Evolutionary conservation across 805 yeast genomes (phyloP).

Genomic region (Teunomyces kruisii): DNA sequence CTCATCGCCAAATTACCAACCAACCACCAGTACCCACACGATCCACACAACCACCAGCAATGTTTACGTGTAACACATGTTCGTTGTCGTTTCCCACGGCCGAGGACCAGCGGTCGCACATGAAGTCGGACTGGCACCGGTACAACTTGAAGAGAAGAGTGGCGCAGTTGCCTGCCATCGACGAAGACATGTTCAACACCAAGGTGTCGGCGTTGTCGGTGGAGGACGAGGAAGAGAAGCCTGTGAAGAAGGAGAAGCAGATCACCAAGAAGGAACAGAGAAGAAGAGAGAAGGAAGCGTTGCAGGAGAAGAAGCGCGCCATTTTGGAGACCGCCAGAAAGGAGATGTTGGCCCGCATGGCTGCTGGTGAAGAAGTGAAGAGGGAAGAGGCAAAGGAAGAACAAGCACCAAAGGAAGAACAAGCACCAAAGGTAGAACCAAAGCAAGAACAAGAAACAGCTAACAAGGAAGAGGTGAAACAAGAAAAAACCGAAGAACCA

Average conservation of each 20-base stretch:
- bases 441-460: slow-evolving; percentile 12
- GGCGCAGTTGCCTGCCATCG: slow-evolving; percentile 31
- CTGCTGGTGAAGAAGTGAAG: too few relatives aligned
- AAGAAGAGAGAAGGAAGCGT: slow-evolving; percentile 49
- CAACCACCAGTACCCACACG: background rate
- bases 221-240: slow-evolving; percentile 14
- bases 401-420: slow-evolving; percentile 12
- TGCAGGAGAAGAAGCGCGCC: slow-evolving; percentile 48
- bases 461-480: slow-evolving; percentile 3
- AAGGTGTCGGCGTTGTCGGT: slow-evolving; percentile 20
- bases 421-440: too few relatives aligned
- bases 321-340: slow-evolving; percentile 48
- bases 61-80: slow-evolving; percentile 42
- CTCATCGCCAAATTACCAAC: background rate
- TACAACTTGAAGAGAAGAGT: slow-evolving; percentile 45
- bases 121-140: slow-evolving; percentile 48
- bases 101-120: slow-evolving; percentile 40
- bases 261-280: slow-evolving; percentile 52
- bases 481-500: slow-evolving; percentile 1
- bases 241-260: slow-evolving; percentile 26
- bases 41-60: background rate
- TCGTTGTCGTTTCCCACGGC: slow-evolving; percentile 38
- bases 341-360: slow-evolving; percentile 35
- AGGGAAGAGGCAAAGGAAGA: slow-evolving; percentile 6
- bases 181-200: slow-evolving; percentile 20